These are phyloP conservation scores for Xylariaceae sp. DNA, from an alignment of 2,329 filamentous ascomycete genomes.

Conservation along the genomic window DNA sequence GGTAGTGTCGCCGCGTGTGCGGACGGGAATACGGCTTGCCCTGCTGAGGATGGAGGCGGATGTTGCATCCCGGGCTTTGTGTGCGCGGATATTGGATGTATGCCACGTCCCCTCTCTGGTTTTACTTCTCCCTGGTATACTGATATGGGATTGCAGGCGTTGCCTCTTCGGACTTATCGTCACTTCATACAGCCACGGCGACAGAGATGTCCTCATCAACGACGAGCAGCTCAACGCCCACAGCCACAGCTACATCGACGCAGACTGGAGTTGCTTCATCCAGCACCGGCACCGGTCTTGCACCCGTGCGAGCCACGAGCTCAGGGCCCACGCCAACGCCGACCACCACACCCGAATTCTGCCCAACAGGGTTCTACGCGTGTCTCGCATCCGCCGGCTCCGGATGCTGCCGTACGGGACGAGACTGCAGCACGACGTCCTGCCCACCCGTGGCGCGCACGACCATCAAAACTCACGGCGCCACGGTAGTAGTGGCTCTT, in stretches of 20 bases:
- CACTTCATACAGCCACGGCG: slow-evolving; percentile 27
- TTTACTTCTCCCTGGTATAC: not conserved
- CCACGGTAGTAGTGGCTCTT: slow-evolving; percentile 64
- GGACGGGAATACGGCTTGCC: slow-evolving; percentile 58
- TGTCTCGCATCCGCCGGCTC: slow-evolving; percentile 81
- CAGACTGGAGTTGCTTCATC: slow-evolving; percentile 20
- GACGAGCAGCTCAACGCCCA: slow-evolving; percentile 5
- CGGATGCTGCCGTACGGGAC: slow-evolving; percentile 79
- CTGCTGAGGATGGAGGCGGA: slow-evolving; percentile 61
- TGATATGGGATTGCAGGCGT: slow-evolving; percentile 29
- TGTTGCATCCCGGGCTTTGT: slow-evolving; percentile 70
- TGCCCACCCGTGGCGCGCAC: slow-evolving; percentile 58
- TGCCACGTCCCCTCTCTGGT: slow-evolving; percentile 26
- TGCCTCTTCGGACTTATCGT: slow-evolving; percentile 33
- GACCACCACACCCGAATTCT: slow-evolving; percentile 44
- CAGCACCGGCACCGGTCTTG: slow-evolving; percentile 35
- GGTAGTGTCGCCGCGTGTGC: slow-evolving; percentile 59
- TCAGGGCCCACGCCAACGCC: slow-evolving; percentile 32
- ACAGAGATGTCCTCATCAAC: not conserved
- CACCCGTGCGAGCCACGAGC: slow-evolving; percentile 31
- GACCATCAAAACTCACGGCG: slow-evolving; percentile 61
- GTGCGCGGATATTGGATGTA: slow-evolving; percentile 67
- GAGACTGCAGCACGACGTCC: slow-evolving; percentile 75
- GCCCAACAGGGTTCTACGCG: slow-evolving; percentile 87
- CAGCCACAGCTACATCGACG: slow-evolving; percentile 1